Evolutionary conservation across 352 stramenopile species (phyloP).

Genomic region (Vaucheria bursata): DNA sequence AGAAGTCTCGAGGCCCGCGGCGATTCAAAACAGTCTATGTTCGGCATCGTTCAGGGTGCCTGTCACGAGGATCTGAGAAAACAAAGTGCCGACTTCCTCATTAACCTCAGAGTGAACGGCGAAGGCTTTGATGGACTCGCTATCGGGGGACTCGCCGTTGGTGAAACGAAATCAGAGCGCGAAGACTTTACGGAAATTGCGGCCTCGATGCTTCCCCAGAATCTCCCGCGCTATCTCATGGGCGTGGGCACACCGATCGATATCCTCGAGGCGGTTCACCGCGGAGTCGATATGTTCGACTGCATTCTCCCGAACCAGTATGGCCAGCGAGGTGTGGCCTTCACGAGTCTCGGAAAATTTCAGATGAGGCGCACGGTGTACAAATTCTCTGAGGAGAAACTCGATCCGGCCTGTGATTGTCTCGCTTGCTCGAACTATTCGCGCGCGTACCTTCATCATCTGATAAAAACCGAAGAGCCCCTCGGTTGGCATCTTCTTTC

Average conservation of each 20-base stretch:
- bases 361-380: neutral
- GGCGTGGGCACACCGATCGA: constrained; percentile 91
- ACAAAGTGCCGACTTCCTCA: neutral
- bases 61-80: constrained; percentile 76
- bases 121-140: constrained; percentile 68
- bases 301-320: constrained; percentile 76
- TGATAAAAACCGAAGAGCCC: neutral
- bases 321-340: neutral
- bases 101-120: neutral
- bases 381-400: neutral
- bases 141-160: constrained; percentile 71
- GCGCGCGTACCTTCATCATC: neutral
- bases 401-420: constrained; percentile 2
- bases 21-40: constrained; percentile 80
- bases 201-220: constrained; percentile 66
- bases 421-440: neutral
- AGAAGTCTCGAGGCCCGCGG: constrained; percentile 76
- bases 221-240: constrained; percentile 94
- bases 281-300: constrained; percentile 94
- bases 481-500: neutral
- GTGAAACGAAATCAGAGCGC: constrained; percentile 71
- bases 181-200: constrained; percentile 80
- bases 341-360: neutral
- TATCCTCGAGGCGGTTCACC: constrained; percentile 84
- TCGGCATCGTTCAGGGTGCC: constrained; percentile 89